Base-by-base conservation (phyloP, 257 asterid genomes). In the Plantago major region DNA sequence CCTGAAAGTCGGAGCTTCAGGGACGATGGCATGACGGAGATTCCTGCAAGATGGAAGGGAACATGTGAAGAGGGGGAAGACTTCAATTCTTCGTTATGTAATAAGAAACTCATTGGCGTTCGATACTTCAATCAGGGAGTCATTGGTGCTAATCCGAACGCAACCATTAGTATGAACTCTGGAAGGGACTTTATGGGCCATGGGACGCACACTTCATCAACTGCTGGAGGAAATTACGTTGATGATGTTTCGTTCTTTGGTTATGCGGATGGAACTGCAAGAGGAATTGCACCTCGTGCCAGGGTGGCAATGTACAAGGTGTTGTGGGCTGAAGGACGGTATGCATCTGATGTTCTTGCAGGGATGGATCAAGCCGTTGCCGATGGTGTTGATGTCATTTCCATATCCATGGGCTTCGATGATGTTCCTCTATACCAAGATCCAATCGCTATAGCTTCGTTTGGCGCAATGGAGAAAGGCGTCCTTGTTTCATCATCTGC, bases 361-460 rank as follows among this genome's bases (percentile, higher is more conserved):
- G 90, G 78, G 1, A 78, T 83, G 1, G 90, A 83, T 12, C 84
- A 74, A 38, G 90, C 84, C 0, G 81, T 83, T 7, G 73, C 67
- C 0, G 88, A 76, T 28, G 83, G 82, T 0, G 81, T 82, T 2
- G 88, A 76, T 37, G 50, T 82, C 0, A 5, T 82, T 22, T 79
- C 85, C 0, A 58, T 82, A 11, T 79, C 88, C 0, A 11, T 78
- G 42, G 28, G 65, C 55, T 1, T 14, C 48, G 37, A 47, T 9
- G 1, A 11, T 19, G 3, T 7, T 10, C 15, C 49, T 7, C 26
- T 76, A 46, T 71, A 79, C 3, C 68, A 67, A 19, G 56, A 79
- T 42, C 85, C 81, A 0, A 30, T 76, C 0, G 85, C 85, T 0
- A 73, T 77, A 53, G 89, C 83, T 0, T 64, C 74, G 0, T 82